These are phyloP conservation scores for Papilionanthe hybrid DNA, from an alignment of 116 monocot species.

Conservation along the genomic window DNA sequence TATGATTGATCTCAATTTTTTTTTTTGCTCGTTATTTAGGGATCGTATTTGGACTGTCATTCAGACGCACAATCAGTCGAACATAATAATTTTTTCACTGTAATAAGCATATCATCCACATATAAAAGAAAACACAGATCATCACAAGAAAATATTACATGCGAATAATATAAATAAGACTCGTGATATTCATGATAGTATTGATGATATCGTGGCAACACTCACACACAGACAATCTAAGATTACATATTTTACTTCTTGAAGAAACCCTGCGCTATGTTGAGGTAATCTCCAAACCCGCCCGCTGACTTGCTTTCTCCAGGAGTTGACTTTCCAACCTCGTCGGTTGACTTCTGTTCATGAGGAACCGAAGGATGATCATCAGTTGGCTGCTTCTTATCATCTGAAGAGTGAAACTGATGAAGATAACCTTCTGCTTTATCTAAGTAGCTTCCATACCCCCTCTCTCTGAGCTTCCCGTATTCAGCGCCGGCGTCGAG, in stretches of 20 bases:
- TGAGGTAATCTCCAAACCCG: conserved; percentile 30
- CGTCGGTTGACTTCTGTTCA: neutral
- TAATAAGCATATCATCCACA: too few relatives aligned
- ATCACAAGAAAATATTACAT: too few relatives aligned
- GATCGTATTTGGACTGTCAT: too few relatives aligned
- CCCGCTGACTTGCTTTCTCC: neutral
- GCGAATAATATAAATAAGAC: too few relatives aligned
- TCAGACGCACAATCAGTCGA: too few relatives aligned
- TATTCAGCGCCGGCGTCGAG: conserved; percentile 29
- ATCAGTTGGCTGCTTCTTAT: neutral
- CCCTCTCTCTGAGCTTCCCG: conserved; percentile 35
- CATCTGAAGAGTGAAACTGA: conserved; percentile 8
- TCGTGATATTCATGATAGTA: too few relatives aligned
- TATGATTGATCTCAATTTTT: too few relatives aligned
- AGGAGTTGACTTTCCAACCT: conserved; percentile 22
- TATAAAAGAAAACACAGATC: too few relatives aligned
- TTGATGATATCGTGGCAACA: too few relatives aligned
- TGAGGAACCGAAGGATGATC: neutral
- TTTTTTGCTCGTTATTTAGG: too few relatives aligned
- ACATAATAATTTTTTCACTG: too few relatives aligned
- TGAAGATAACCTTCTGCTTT: conserved; percentile 44
- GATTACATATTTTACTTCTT: conserved; percentile 36
- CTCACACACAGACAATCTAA: neutral
- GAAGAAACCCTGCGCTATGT: conserved; percentile 70
- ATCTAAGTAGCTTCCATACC: conserved; percentile 29